These are phyloP conservation scores for Elsinoe ampelina DNA, from an alignment of 2,329 filamentous ascomycete genomes.

Conservation along the genomic window DNA sequence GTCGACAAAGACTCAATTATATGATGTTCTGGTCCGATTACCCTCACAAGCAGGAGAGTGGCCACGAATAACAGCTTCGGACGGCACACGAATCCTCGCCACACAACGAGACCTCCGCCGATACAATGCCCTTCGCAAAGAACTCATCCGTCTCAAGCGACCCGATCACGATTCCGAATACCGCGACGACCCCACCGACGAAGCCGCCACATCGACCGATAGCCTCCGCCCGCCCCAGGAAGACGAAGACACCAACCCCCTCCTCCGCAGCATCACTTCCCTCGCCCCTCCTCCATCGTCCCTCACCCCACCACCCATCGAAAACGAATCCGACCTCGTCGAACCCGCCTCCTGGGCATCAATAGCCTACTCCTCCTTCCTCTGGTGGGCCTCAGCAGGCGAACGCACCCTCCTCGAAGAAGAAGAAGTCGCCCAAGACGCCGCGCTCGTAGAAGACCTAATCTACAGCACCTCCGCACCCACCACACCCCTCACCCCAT, in stretches of 20 bases:
- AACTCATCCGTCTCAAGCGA: conserved; percentile 39
- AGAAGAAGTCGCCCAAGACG: conserved; percentile 45
- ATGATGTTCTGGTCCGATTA: conserved; percentile 81
- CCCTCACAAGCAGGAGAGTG: conserved; percentile 49
- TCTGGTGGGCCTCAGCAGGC: conserved; percentile 83
- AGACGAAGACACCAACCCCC: conserved; percentile 13
- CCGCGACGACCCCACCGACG: conserved; percentile 19
- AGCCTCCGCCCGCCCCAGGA: conserved; percentile 8
- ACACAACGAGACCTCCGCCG: conserved; percentile 84
- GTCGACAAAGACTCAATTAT: conserved; percentile 73
- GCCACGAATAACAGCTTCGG: conserved; percentile 61
- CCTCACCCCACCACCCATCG: conserved; percentile 11
- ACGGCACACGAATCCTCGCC: conserved; percentile 61
- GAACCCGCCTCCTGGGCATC: conserved; percentile 57
- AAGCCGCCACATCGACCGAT: not conserved
- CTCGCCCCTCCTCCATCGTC: not conserved
- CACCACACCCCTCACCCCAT: conserved; percentile 15
- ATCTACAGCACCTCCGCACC: conserved; percentile 20
- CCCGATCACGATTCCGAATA: conserved; percentile 22
- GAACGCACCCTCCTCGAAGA: conserved; percentile 52
- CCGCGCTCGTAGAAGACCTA: conserved; percentile 35
- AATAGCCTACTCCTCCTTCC: conserved; percentile 71
- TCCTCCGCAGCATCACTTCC: conserved; percentile 13
- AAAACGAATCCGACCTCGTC: conserved; percentile 31
- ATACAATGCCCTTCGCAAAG: conserved; percentile 59